Evolutionary conservation across 768 basidiomycete genomes (phyloP), one percentile per base, ranked within the genome.

Genomic region (Hortiboletus campestris): DNA sequence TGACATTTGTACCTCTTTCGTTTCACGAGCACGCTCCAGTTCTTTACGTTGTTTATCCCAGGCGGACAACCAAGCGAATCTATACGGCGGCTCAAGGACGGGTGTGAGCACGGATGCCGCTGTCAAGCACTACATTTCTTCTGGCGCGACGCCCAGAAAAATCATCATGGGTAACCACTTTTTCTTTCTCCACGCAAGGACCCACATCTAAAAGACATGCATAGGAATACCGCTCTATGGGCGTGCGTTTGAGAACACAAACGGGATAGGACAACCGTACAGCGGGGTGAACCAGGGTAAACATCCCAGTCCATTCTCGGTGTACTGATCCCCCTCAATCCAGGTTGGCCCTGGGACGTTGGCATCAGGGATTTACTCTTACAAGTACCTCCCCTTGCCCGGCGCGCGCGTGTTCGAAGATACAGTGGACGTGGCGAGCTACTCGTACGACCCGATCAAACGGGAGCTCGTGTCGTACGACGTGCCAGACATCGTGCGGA

Each of bases 191-290:
- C 41, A 1, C 25, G n/a, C 48, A 34, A 29, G 29, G 16, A 16
- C 7, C 4, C 1, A 19, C 1, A 8, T 39, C 34, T 43, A 16
- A 46, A 45, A 25, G 20, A 17, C n/a, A 19, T 43, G 10, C n/a
- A 17, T 19, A 54, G 85, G 89, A 49, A 86, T 92, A 67, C 91
- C 91, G 4, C 75, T 91, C 4, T 94, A 92, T 63, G 91, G 90
- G 0, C 84, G 85, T 62, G 84, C 85, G 2, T 94, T 92, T 64
- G 84, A 88, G 64, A 73, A 81, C 32, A 92, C 90, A 1, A 63
- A 67, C 35, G 86, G 87, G 7, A 75, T 91, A 55, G 88, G 89
- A 6, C 72, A 78, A 39, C 67, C 89, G 4, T 94, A 85, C 74
- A 81, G 67, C 29, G 89, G 89, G 14, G 84, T 87, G 67, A 65